Conservation (phyloP, 768 basidiomycete genomes). For the Wakefieldia striispora region DNA sequence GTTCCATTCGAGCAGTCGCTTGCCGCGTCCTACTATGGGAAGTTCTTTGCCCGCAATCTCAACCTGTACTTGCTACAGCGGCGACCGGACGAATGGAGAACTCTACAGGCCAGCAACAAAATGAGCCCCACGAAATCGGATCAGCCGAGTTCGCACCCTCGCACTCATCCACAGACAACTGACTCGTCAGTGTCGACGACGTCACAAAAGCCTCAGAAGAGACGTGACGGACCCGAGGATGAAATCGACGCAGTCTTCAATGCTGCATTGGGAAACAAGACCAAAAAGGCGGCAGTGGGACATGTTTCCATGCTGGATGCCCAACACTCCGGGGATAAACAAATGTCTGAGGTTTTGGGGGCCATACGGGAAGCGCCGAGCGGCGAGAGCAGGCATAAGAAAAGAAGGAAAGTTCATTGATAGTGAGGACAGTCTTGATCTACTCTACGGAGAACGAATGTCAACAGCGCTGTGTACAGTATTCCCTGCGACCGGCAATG, state of each 20-base stretch:
- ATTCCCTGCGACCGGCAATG: no score
- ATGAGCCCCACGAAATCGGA: conserved; percentile 11
- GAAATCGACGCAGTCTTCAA: conserved; percentile 79
- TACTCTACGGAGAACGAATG: not conserved
- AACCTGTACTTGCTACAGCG: conserved; percentile 77
- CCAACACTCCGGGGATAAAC: conserved; percentile 31
- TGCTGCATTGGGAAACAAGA: conserved; percentile 52
- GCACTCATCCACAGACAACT: not conserved
- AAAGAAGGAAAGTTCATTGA: conserved; percentile 27
- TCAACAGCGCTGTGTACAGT: no score
- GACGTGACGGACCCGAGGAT: conserved; percentile 45
- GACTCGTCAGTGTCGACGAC: not conserved
- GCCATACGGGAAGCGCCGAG: conserved; percentile 60
- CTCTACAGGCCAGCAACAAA: conserved; percentile 51
- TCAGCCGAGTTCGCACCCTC: conserved; percentile 17
- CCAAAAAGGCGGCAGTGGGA: conserved; percentile 52
- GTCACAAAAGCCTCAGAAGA: conserved; percentile 43
- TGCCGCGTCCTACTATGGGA: conserved; percentile 78
- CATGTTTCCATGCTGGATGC: conserved; percentile 7
- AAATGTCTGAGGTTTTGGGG: conserved; percentile 49
- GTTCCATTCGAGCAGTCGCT: conserved; percentile 69
- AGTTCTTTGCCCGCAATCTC: conserved; percentile 79
- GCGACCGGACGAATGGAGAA: conserved; percentile 83
- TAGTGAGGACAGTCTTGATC: not conserved
- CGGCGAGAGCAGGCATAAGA: conserved; percentile 38